Conservation (phyloP, 345 rosid species). For the Eucalyptus marginata region DNA sequence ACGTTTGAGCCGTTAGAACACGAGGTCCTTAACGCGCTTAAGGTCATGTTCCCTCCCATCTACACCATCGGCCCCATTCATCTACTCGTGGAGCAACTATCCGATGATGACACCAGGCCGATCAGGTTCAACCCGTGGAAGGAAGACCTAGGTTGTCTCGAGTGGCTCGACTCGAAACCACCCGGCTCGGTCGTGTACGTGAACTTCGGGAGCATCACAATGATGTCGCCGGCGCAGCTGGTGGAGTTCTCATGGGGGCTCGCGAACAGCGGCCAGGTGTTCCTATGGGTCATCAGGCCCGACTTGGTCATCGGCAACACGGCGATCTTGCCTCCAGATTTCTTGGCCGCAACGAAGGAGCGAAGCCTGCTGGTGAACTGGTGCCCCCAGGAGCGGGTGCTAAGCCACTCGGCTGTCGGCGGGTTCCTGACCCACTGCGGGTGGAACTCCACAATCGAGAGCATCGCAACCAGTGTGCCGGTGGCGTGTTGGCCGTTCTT, state of each 20-base stretch:
- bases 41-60: conserved; percentile 25
- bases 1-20: conserved; percentile 38
- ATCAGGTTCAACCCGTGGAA: too few species aligned
- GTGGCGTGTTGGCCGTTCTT: conserved; percentile 32
- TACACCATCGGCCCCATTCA: conserved; percentile 30
- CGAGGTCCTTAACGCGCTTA: conserved; percentile 8
- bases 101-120: conserved; percentile 38
- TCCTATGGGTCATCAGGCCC: too few species aligned
- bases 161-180: too few species aligned
- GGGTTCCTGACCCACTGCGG: conserved; percentile 51
- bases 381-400: conserved; percentile 50
- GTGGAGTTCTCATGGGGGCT: too few species aligned
- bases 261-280: too few species aligned
- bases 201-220: too few species aligned
- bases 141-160: too few species aligned
- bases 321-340: conserved; percentile 22
- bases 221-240: too few species aligned
- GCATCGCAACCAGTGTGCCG: conserved; percentile 9
- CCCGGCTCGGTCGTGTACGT: too few species aligned
- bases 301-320: conserved; percentile 21
- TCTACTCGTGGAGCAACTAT: conserved; percentile 5
- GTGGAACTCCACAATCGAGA: conserved; percentile 53
- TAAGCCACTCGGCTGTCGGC: conserved; percentile 30
- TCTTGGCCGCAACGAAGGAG: conserved; percentile 12
- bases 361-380: conserved; percentile 27